phyloP scores from a whole-genome alignment of 2,329 filamentous ascomycete species.

The Lasiodiplodia hormozganensis region DNA sequence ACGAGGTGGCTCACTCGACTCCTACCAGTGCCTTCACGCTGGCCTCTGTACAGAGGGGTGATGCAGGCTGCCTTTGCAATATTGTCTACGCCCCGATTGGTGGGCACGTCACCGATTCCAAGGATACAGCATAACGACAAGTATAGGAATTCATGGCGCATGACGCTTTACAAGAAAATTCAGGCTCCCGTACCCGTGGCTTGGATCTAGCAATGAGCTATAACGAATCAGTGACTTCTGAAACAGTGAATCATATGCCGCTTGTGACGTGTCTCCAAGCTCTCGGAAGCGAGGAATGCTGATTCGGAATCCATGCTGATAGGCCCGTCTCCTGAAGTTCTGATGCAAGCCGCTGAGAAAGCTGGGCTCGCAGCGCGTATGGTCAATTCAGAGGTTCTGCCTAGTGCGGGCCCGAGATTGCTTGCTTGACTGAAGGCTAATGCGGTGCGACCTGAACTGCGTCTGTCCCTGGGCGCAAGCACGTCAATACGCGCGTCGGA shows the following conservation, averaged over 20 bases:
- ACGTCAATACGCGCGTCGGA: neutral
- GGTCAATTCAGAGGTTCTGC: neutral
- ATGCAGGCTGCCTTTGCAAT: too few relatives aligned
- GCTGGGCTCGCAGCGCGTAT: neutral
- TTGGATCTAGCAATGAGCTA: neutral
- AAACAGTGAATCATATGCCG: neutral
- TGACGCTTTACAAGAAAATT: too few relatives aligned
- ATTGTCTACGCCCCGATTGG: too few relatives aligned
- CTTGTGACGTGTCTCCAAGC: neutral
- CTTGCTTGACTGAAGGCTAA: conserved; percentile 1
- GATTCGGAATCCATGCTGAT: neutral
- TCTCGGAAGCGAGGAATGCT: neutral
- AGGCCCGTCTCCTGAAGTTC: neutral
- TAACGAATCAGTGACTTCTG: neutral
- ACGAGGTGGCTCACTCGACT: too few relatives aligned
- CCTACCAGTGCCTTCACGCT: too few relatives aligned
- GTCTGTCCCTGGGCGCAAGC: neutral
- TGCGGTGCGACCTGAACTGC: conserved; percentile 1
- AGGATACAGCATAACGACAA: too few relatives aligned
- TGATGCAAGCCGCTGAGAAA: conserved; percentile 17
- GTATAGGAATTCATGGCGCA: too few relatives aligned
- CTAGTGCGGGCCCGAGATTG: neutral
- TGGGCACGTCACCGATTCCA: too few relatives aligned
- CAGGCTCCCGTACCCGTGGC: too few relatives aligned
- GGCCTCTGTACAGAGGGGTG: too few relatives aligned